A percentile compares a stretch with the other conserved stretches of the same genome.
Conservation (phyloP, 805 yeast genomes). For the Candida taoyuanica region DNA sequence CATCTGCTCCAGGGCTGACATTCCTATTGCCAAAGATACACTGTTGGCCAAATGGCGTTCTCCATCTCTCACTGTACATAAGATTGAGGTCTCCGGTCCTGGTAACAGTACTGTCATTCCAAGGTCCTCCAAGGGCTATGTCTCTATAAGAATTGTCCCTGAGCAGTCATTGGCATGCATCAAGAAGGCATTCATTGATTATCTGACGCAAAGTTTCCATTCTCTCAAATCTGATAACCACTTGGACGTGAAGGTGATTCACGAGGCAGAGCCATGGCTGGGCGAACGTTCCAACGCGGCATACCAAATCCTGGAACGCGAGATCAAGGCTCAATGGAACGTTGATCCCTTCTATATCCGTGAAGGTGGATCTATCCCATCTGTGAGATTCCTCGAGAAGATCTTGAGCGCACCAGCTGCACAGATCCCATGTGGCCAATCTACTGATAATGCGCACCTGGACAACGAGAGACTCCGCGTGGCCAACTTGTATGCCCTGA, state of each 20-base stretch:
- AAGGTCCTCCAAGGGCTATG: conserved; percentile 63
- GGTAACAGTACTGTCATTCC: conserved; percentile 89
- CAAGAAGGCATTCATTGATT: conserved; percentile 44
- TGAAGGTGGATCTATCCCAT: conserved; percentile 97
- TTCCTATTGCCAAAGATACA: conserved; percentile 37
- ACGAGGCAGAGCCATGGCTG: conserved; percentile 95
- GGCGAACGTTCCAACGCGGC: conserved; percentile 80
- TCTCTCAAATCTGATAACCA: conserved; percentile 56
- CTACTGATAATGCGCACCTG: conserved; percentile 90
- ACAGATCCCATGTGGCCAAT: conserved; percentile 95
- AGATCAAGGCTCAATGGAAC: conserved; percentile 69
- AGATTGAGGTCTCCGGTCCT: conserved; percentile 84
- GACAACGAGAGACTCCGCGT: conserved; percentile 82
- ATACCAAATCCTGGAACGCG: conserved; percentile 60
- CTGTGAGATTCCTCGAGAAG: conserved; percentile 79
- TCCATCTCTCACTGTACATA: conserved; percentile 86
- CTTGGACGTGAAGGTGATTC: conserved; percentile 55
- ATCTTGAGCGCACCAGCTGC: conserved; percentile 84
- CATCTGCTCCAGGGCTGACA: conserved; percentile 39
- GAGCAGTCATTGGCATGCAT: conserved; percentile 67
- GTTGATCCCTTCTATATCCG: conserved; percentile 79
- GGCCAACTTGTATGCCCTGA: conserved; percentile 68
- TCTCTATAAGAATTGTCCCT: conserved; percentile 87
- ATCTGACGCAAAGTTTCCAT: conserved; percentile 44
- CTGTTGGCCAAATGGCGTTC: conserved; percentile 80